Evolutionary conservation across 2,329 filamentous ascomycete genomes (phyloP).

Genomic region (Exophiala alcalophila): DNA sequence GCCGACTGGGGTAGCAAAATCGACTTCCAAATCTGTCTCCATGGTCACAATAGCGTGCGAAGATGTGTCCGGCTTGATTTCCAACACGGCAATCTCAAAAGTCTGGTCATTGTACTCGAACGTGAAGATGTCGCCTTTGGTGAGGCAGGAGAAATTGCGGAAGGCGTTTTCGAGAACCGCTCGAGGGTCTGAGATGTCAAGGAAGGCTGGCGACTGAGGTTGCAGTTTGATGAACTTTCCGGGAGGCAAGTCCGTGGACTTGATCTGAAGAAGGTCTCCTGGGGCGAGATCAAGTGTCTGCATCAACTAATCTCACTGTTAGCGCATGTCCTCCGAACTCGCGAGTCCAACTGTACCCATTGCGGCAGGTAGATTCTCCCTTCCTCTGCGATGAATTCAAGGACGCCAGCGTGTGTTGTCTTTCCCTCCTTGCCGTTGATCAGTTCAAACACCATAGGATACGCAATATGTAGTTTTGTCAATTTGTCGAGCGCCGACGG

Average conservation of each 20-base stretch:
- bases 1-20: constrained; percentile 90
- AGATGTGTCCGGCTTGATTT: constrained; percentile 80
- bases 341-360: constrained; percentile 61
- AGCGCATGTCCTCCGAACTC: constrained; percentile 8
- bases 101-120: constrained; percentile 95
- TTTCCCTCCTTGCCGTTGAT: constrained; percentile 78
- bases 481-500: constrained; percentile 95
- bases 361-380: constrained; percentile 93
- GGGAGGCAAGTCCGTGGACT: constrained; percentile 86
- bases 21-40: constrained; percentile 93
- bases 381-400: constrained; percentile 97
- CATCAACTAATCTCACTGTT: constrained; percentile 68
- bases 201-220: constrained; percentile 86
- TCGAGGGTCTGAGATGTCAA: constrained; percentile 96
- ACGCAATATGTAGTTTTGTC: constrained; percentile 91
- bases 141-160: constrained; percentile 90
- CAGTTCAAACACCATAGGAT: constrained; percentile 94
- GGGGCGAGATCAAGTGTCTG: constrained; percentile 83
- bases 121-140: constrained; percentile 90
- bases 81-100: constrained; percentile 88
- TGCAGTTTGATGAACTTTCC: constrained; percentile 95
- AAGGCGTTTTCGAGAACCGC: constrained; percentile 96
- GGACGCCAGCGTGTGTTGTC: constrained; percentile 87
- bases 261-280: constrained; percentile 91
- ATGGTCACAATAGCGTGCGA: constrained; percentile 87